phyloP scores from a whole-genome alignment of 2,329 filamentous ascomycete genomes.

The Penicillium sp. region DNA sequence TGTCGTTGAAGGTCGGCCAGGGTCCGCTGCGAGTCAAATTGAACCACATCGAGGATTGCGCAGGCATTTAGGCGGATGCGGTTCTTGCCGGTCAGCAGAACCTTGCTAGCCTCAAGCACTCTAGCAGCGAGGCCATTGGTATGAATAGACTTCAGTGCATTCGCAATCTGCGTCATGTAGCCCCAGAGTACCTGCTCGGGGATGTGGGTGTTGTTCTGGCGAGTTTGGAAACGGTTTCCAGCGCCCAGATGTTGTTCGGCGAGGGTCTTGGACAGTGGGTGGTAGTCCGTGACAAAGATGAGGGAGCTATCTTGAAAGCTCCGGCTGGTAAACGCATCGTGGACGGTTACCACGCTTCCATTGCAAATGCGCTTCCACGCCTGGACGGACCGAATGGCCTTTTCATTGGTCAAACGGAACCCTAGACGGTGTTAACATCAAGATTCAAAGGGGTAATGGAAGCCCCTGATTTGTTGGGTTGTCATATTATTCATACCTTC shows the following conservation, averaged over 20 bases:
- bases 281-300: conserved; percentile 92
- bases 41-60: conserved; percentile 85
- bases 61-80: conserved; percentile 87
- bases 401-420: conserved; percentile 86
- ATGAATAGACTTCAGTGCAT: conserved; percentile 86
- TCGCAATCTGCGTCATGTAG: conserved; percentile 90
- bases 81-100: conserved; percentile 88
- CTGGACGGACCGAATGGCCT: conserved; percentile 83
- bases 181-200: conserved; percentile 83
- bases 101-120: conserved; percentile 84
- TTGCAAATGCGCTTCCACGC: conserved; percentile 87
- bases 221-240: conserved; percentile 49
- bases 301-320: conserved; percentile 94
- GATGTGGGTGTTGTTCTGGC: conserved; percentile 57
- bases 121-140: conserved; percentile 79
- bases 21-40: conserved; percentile 73
- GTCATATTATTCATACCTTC: conserved; percentile 63
- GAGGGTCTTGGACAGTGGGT: conserved; percentile 87
- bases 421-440: conserved; percentile 54
- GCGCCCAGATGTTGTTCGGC: conserved; percentile 72
- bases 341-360: conserved; percentile 80
- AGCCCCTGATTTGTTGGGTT: too few species aligned
- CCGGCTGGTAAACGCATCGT: conserved; percentile 91
- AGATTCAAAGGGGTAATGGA: not conserved
- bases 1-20: conserved; percentile 82